Conservation (phyloP, 2,329 filamentous ascomycete species). For the Penicillium sp. region DNA sequence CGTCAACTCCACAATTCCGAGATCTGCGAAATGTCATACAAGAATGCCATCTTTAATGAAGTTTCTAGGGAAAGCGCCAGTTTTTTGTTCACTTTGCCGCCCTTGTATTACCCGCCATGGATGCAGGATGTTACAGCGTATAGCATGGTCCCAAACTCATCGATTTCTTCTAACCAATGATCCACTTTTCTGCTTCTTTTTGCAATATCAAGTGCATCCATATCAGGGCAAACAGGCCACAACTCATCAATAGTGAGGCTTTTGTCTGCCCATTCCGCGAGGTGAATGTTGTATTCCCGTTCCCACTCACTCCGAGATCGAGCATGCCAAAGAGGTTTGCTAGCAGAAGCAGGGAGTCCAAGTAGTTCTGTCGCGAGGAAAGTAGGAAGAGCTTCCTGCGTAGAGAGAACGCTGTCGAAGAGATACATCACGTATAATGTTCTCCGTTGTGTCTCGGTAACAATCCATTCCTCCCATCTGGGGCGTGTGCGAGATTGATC, state of each 20-base stretch:
- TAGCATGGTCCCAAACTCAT: conserved; percentile 56
- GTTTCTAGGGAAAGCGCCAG: too few species aligned
- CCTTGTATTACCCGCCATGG: conserved; percentile 30
- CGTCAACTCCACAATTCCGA: not conserved
- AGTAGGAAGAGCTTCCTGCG: conserved; percentile 47
- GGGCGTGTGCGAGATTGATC: conserved; percentile 45
- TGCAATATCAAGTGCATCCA: conserved; percentile 29
- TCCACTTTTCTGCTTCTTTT: conserved; percentile 44
- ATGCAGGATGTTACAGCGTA: conserved; percentile 52
- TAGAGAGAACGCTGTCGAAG: conserved; percentile 52
- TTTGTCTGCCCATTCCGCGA: conserved; percentile 44
- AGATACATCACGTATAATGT: conserved; percentile 56
- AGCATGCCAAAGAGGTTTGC: conserved; percentile 47
- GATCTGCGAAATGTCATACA: not conserved
- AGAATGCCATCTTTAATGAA: not conserved
- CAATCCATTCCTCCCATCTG: conserved; percentile 55
- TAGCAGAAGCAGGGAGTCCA: conserved; percentile 46
- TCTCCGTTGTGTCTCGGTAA: conserved; percentile 54
- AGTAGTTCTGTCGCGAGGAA: conserved; percentile 53
- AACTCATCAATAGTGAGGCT: conserved; percentile 51
- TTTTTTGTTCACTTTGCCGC: not conserved
- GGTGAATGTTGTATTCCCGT: conserved; percentile 41
- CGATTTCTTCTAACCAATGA: conserved; percentile 52
- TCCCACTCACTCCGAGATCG: conserved; percentile 44
- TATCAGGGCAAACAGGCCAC: conserved; percentile 45